phyloP scores from a whole-genome alignment of 257 asterid genomes.

The Gentiana macrophylla region DNA sequence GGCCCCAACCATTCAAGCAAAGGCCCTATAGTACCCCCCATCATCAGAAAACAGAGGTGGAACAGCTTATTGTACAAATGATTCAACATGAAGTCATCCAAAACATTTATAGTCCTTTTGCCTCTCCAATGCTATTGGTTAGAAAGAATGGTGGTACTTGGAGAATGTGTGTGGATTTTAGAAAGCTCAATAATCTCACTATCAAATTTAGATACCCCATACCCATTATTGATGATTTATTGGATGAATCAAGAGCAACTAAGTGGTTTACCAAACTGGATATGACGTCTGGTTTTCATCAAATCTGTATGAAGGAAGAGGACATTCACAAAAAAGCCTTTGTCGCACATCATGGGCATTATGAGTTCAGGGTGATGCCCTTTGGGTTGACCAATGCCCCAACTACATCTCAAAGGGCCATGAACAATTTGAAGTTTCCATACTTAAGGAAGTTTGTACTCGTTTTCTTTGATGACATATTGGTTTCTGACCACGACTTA shows the following conservation, averaged over 20 bases:
- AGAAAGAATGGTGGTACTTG: constrained; percentile 5
- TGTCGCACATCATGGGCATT: no score
- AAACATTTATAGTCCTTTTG: background rate
- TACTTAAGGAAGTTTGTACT: background rate
- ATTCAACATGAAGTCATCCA: background rate
- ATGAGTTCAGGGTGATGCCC: no score
- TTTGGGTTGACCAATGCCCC: no score
- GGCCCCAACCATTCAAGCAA: background rate
- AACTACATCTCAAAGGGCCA: background rate
- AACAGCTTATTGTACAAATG: background rate
- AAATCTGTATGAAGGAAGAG: background rate
- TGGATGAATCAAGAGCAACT: background rate
- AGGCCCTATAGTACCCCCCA: constrained; percentile 1
- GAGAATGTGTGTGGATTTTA: background rate
- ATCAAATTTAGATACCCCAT: constrained; percentile 8
- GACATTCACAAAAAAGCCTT: background rate
- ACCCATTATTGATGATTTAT: constrained; percentile 8
- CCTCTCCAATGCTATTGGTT: constrained; percentile 2
- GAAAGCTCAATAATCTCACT: background rate
- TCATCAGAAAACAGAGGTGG: constrained; percentile 1
- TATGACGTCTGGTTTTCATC: no score
- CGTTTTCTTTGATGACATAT: no score
- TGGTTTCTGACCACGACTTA: no score
- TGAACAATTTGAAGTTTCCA: no score
- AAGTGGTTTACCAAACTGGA: constrained; percentile 5